phyloP scores from a whole-genome alignment of 2,329 filamentous ascomycete species.

The Apiospora saccharicola region DNA sequence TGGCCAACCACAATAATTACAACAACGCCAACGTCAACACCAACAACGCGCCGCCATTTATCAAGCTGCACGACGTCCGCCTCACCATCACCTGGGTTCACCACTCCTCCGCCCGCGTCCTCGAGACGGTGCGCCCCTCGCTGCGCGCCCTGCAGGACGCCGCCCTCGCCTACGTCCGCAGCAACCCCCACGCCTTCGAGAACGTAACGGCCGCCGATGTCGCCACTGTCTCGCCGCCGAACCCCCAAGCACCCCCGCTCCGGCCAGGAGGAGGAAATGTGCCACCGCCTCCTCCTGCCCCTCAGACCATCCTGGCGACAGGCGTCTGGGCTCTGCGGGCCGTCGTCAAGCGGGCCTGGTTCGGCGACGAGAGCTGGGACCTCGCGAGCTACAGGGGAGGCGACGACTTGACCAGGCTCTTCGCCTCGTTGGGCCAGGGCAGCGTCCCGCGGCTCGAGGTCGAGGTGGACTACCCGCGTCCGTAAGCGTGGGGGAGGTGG shows the following conservation, averaged over 20 bases:
- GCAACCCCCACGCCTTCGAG: conserved; percentile 31
- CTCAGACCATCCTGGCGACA: not conserved
- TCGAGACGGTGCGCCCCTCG: conserved; percentile 36
- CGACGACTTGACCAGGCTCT: conserved; percentile 40
- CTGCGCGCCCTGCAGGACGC: conserved; percentile 37
- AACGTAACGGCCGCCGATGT: conserved; percentile 25
- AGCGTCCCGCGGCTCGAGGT: conserved; percentile 40
- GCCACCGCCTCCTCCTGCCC: not conserved
- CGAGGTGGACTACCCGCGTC: conserved; percentile 34
- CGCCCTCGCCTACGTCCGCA: conserved; percentile 35
- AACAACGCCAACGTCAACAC: not conserved
- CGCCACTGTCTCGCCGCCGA: not conserved
- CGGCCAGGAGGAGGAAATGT: not conserved
- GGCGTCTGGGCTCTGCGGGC: conserved; percentile 32
- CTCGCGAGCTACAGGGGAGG: conserved; percentile 39
- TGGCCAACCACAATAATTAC: no score
- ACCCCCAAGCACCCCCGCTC: not conserved
- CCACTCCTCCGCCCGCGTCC: conserved; percentile 38
- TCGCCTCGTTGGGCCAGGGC: conserved; percentile 29
- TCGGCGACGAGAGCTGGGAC: conserved; percentile 39
- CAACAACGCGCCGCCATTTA: not conserved
- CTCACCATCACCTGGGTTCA: conserved; percentile 39
- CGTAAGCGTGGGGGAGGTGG: not conserved
- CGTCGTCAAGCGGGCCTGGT: conserved; percentile 33
- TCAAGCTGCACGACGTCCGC: conserved; percentile 34